These are phyloP conservation scores for Paramecium caudatum DNA, from an alignment of 73 alveolate species.

Conservation along the genomic window DNA sequence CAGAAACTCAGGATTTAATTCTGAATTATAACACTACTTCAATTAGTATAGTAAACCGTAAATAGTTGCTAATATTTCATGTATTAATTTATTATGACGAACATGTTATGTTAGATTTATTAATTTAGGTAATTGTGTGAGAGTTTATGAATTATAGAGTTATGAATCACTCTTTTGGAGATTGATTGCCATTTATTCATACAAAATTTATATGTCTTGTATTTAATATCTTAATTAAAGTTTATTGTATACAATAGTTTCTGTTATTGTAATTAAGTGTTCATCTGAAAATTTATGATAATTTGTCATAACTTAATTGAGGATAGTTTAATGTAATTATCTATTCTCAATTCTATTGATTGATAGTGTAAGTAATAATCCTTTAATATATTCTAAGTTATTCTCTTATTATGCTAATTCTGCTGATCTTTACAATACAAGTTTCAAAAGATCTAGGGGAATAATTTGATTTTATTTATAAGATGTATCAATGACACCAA, in stretches of 20 bases:
- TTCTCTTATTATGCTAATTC: neutral
- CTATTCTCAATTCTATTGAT: conserved; percentile 52
- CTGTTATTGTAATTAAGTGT: conserved; percentile 52
- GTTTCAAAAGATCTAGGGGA: conserved; percentile 10
- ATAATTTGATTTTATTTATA: conserved; percentile 23
- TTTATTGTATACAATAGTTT: conserved; percentile 35
- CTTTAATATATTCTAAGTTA: conserved; percentile 49
- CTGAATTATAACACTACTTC: neutral
- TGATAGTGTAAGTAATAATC: conserved; percentile 15
- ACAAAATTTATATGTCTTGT: neutral
- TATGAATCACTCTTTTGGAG: neutral
- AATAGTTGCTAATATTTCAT: conserved; percentile 36
- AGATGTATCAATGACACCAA: conserved; percentile 26
- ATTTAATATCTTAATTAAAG: conserved; percentile 27
- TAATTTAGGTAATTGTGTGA: conserved; percentile 42
- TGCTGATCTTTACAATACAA: conserved; percentile 15
- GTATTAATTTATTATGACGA: conserved; percentile 24
- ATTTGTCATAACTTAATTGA: neutral
- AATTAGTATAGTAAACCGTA: conserved; percentile 32
- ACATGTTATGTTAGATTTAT: conserved; percentile 7
- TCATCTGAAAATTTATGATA: neutral
- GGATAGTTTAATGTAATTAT: conserved; percentile 10
- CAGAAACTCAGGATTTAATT: conserved; percentile 7
- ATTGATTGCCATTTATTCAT: conserved; percentile 38
- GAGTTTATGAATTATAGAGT: neutral